phyloP scores from a whole-genome alignment of 768 basidiomycete genomes.

The Russula emetica region DNA sequence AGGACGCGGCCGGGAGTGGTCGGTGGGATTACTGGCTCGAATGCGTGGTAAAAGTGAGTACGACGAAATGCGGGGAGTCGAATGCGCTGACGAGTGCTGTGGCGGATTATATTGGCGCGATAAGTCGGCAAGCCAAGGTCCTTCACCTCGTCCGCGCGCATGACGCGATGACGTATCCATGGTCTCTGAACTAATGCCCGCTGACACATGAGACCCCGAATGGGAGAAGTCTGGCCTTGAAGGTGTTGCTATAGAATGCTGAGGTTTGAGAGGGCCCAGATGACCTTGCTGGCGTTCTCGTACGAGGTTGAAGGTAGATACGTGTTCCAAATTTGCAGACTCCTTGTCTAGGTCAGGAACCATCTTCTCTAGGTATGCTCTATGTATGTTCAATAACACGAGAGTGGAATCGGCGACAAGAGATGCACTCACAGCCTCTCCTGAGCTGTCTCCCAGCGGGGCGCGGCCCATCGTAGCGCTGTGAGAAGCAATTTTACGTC shows the following conservation, averaged over 20 bases:
- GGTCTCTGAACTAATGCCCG: not conserved
- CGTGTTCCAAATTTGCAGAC: not conserved
- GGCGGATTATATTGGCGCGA: constrained; percentile 6
- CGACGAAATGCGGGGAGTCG: constrained; percentile 10
- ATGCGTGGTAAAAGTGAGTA: not conserved
- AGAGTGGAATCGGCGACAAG: not conserved
- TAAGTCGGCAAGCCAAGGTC: constrained; percentile 4
- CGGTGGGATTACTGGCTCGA: not conserved
- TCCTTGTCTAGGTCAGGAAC: constrained; percentile 17
- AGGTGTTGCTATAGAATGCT: not conserved
- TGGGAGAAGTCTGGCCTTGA: constrained; percentile 2
- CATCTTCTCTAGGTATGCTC: constrained; percentile 22
- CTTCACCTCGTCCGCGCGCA: constrained; percentile 1
- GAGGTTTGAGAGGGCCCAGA: not conserved
- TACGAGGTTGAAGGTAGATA: not conserved
- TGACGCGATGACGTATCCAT: constrained; percentile 3
- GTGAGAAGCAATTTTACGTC: constrained; percentile 18
- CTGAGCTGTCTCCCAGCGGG: constrained; percentile 26
- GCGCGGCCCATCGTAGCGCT: constrained; percentile 24
- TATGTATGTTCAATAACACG: constrained; percentile 3
- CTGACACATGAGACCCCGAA: not conserved
- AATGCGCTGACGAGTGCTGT: not conserved
- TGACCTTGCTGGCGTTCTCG: not conserved
- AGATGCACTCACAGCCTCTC: constrained; percentile 16
- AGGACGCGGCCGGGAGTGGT: not conserved